Conservation (phyloP, 1,139 yeast species). For the Suhomyces panamericanus region DNA sequence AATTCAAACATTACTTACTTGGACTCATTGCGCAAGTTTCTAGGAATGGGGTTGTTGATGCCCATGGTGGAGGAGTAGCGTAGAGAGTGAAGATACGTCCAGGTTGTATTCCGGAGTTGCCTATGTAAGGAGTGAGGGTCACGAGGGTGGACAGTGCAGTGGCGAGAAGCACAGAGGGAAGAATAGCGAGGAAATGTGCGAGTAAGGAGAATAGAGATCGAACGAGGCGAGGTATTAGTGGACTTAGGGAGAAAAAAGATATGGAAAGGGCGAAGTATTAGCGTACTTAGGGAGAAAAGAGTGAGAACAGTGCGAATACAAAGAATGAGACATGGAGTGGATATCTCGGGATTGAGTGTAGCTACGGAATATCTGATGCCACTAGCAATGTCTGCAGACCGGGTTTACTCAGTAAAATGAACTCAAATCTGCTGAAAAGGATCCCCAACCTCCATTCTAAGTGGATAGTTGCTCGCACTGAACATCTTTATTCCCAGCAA, state of each 20-base stretch:
- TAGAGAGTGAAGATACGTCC: neutral
- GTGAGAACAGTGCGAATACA: no score
- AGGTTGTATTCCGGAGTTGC: conserved; percentile 8
- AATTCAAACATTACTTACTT: conserved; percentile 52
- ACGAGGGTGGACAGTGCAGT: neutral
- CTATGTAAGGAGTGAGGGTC: conserved; percentile 1
- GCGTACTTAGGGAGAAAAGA: no score
- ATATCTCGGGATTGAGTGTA: no score
- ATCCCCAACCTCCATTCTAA: no score
- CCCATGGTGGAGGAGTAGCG: conserved; percentile 32
- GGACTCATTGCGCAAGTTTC: conserved; percentile 84
- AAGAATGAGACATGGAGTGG: no score
- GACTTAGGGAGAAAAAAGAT: neutral
- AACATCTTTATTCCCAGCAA: no score
- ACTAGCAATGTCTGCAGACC: no score
- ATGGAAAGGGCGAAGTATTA: neutral
- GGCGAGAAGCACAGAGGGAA: neutral
- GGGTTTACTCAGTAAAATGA: no score
- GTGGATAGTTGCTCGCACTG: no score
- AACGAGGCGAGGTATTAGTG: no score
- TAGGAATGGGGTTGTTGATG: conserved; percentile 92
- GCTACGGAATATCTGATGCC: no score
- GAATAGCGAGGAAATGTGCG: neutral
- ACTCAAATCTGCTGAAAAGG: no score
- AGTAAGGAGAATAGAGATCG: neutral